These are phyloP conservation scores for Cornus kousa DNA, from an alignment of 148 eudicot genomes.

Conservation along the genomic window DNA sequence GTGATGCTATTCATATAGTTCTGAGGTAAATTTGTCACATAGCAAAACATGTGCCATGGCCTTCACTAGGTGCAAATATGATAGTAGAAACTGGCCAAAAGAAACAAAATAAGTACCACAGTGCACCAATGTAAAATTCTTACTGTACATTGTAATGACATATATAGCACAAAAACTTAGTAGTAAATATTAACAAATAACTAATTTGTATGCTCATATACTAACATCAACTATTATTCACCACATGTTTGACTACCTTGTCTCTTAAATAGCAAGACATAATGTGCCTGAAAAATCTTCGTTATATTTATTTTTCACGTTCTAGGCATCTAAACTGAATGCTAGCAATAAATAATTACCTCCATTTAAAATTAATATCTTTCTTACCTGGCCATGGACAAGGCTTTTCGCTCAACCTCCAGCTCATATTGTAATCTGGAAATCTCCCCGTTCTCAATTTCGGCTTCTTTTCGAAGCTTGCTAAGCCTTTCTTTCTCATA, in stretches of 20 bases:
- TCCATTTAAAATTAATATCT: not conserved
- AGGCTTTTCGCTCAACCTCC: slow-evolving; percentile 94
- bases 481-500: slow-evolving; percentile 81
- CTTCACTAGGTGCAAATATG: not conserved
- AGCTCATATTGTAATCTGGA: slow-evolving; percentile 77
- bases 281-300: not conserved
- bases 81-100: not conserved
- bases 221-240: not conserved
- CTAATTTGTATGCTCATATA: not conserved
- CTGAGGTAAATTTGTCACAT: too few relatives aligned
- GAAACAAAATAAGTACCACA: not conserved
- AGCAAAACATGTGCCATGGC: not conserved
- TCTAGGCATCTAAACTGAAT: not conserved
- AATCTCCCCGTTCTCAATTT: slow-evolving; percentile 73
- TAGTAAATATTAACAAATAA: not conserved
- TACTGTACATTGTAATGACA: not conserved
- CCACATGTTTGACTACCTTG: not conserved
- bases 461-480: slow-evolving; percentile 79
- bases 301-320: not conserved
- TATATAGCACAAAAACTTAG: not conserved
- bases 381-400: slow-evolving; percentile 92
- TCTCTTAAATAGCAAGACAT: not conserved
- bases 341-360: not conserved
- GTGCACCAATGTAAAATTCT: not conserved
- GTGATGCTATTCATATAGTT: not conserved